Evolutionary conservation across 2,329 filamentous ascomycete species (phyloP), one percentile per base, ranked within the genome.

Genomic region (Talaromyces atroroseus): DNA sequence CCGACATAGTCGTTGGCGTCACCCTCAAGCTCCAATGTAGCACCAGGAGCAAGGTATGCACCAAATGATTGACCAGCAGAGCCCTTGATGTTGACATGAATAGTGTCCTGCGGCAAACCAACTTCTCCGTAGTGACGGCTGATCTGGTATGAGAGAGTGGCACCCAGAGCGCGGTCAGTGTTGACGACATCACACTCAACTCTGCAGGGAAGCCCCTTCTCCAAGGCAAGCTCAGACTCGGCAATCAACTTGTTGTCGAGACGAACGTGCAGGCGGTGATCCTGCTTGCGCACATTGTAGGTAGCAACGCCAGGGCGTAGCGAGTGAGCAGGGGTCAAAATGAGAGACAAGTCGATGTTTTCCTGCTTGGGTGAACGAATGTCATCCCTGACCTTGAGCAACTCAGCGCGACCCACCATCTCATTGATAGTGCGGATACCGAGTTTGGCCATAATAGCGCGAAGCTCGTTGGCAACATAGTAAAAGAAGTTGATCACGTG

Each of bases 401-500:
- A 82, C 73, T 97, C 92, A 23, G 90, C 92, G 63, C 88, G 90
- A 20, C 92, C 92, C 66, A 97, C 90, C 92, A 96, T 96, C 74
- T 97, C 92, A 70, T 96, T 97, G 71, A 97, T 88, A 59, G 89
- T 95, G 62, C 92, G 87, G 83, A 95, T 90, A 63, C 92, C 92
- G 66, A 96, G 85, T 76, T 89, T 90, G 51, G 92, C 92, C 92
- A 97, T 96, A 75, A 97, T 95, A 36, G 92, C 90, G 69, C 92
- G 87, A 58, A 97, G 84, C 78, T 97, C 92, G 69, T 97, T 97
- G 64, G 92, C 89, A 52, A 97, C 82, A 68, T 96, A 97, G 78
- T 96, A 97, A 78, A 96, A 96, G 80, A 96, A 96, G 81, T 96
- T 97, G 75, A 97, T 96, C 57, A 96, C 92, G 65, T 96, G 90